Base-by-base conservation (phyloP, 1,284 basidiomycete genomes). In the Sanghuangporus sanghuang region DNA sequence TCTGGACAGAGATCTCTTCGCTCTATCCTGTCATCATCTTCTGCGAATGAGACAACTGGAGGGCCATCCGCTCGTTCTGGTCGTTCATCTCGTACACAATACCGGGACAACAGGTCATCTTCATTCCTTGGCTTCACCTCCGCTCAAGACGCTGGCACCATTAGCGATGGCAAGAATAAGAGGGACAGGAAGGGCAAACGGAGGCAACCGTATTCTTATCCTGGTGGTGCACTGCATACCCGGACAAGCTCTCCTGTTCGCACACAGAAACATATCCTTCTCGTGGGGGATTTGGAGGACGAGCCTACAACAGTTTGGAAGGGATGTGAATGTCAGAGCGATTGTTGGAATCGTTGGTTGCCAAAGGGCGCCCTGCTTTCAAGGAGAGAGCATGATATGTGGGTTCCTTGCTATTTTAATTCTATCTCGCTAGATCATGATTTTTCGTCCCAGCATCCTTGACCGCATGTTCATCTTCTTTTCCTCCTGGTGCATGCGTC, bases 401-500 rank as follows among this genome's bases (percentile, higher is more conserved):
- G 49, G 38, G 69, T 55, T 61, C 11, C 4, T 42, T 42, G 38
- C 56, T 59, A 64, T 44, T 8, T 55, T 18, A 11, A 32, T 44
- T 46, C 11, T 16, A 35, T 35, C 12, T 18, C 9, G 18, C 16
- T 11, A 40, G 6, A 8, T 39, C 40, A 11, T 42, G 36, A 39
- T 38, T 48, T 42, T 42, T n/a, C 27, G 36, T 16, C 44, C 18
- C 59, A 81, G 75, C 74, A 73, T 86, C 1, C 78, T 89, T 48
- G 80, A 83, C 56, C 75, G 85, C 5, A 71, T 82, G 27, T 86
- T 87, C 77, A 81, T 82, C 64, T 86, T 85, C 72, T 83, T 83
- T 73, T 80, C 81, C 5, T 79, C 78, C 3, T 88, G 85, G 85
- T 82, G 82, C 66, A 74, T 76, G 46, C 72, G 76, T 49, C 70